phyloP scores from a whole-genome alignment of 768 basidiomycete genomes.

The Filobasidium wieringae region DNA sequence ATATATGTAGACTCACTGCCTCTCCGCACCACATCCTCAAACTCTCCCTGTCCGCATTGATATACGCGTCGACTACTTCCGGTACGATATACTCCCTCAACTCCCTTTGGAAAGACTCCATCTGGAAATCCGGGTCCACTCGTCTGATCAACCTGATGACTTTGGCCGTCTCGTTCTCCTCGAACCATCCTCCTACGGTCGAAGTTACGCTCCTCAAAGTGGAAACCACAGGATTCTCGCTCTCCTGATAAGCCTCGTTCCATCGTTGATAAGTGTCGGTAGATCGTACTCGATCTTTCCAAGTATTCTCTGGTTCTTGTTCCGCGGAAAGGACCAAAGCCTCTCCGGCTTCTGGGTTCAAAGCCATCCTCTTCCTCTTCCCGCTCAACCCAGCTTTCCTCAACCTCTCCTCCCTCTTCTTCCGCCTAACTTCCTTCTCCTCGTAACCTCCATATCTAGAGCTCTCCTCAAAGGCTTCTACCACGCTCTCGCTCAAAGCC shows the following conservation, averaged over 20 bases:
- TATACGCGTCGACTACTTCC: constrained; percentile 90
- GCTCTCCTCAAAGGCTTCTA: constrained; percentile 88
- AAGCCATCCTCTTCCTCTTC: constrained; percentile 50
- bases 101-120: constrained; percentile 78
- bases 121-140: constrained; percentile 77
- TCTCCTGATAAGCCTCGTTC: constrained; percentile 64
- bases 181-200: constrained; percentile 70
- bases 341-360: constrained; percentile 74
- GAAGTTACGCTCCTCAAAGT: constrained; percentile 70
- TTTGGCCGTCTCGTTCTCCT: constrained; percentile 97
- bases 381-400: constrained; percentile 62
- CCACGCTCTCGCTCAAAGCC: constrained; percentile 68
- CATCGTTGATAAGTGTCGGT: constrained; percentile 30
- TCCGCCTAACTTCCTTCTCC: constrained; percentile 78
- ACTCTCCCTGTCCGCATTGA: constrained; percentile 76
- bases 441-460: constrained; percentile 93
- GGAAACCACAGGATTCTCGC: constrained; percentile 77
- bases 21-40: constrained; percentile 88
- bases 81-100: constrained; percentile 93
- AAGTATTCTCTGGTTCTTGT: constrained; percentile 18
- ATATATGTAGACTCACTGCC: constrained; percentile 52
- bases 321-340: constrained; percentile 56
- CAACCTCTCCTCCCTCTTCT: constrained; percentile 65
- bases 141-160: constrained; percentile 73
- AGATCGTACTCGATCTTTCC: constrained; percentile 22